Evolutionary conservation across 768 basidiomycete species (phyloP).

Genomic region (Coprinopsis cinerea): DNA sequence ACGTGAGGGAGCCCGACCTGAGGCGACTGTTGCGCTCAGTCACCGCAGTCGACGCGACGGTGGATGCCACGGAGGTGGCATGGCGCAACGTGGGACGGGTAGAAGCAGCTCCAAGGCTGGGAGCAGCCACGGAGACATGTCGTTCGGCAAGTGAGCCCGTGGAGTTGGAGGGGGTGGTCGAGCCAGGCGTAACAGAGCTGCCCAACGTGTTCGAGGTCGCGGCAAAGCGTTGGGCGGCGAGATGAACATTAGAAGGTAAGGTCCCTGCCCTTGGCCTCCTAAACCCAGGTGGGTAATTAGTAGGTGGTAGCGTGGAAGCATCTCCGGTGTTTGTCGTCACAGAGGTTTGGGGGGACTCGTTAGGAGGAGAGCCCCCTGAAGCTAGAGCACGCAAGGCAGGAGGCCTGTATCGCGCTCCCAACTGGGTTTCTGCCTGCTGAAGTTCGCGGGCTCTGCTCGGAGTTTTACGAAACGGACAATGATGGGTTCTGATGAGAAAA

Average conservation of each 20-base stretch:
- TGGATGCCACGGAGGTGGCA: conserved; percentile 58
- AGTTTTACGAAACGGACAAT: conserved; percentile 14
- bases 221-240: conserved; percentile 78
- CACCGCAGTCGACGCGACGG: conserved; percentile 43
- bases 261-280: conserved; percentile 96
- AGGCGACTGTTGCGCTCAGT: conserved; percentile 75
- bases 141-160: conserved; percentile 39
- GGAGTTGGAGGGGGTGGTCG: conserved; percentile 22
- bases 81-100: conserved; percentile 69
- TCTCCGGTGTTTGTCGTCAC: conserved; percentile 50
- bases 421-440: conserved; percentile 64
- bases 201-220: conserved; percentile 49
- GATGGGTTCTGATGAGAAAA: conserved; percentile 13
- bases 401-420: conserved; percentile 67
- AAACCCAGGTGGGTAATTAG: conserved; percentile 81
- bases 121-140: conserved; percentile 44
- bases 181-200: conserved; percentile 29
- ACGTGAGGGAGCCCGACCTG: conserved; percentile 87
- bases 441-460: conserved; percentile 72
- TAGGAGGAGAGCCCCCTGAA: conserved; percentile 67
- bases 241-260: conserved; percentile 91
- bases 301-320: conserved; percentile 53
- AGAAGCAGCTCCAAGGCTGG: conserved; percentile 35
- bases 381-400: conserved; percentile 72
- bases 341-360: conserved; percentile 52